Base-by-base conservation (phyloP, 768 basidiomycete species). In the Fomitopsis serialis region DNA sequence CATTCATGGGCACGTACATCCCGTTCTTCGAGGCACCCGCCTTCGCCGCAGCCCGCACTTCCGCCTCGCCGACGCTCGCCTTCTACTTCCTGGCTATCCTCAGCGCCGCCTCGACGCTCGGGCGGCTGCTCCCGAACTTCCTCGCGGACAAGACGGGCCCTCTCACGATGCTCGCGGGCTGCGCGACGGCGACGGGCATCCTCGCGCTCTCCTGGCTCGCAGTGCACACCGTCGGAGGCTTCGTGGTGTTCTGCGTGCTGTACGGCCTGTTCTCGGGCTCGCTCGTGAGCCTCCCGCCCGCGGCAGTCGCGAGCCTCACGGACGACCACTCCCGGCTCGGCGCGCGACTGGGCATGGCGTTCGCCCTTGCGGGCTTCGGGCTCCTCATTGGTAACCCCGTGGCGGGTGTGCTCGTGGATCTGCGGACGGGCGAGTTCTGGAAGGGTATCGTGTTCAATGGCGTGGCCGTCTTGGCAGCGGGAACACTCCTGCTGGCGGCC, bases 111-210 rank as follows among this genome's bases (percentile, higher is more conserved):
- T 78, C 78, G 23, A 64, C 81, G n/a, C 69, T 81, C 55, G 84
- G 84, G n/a, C 74, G 84, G 40, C 77, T 76, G 7, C 54, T 85
- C 2, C 82, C 83, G 0, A 81, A 81, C 63, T 69, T 79, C 54
- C 56, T 79, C 44, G 79, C 78, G 17, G 79, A 81, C 59, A 58
- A 61, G 17, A 72, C 70, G 57, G 80, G 81, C 0, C 74, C 76
- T 17, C 62, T 81, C 48, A 81, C 79, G 58, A 69, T 63, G 54
- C 52, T 74, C 46, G 52, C 73, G 12, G 67, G 70, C 0, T 62
- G 62, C 37, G 70, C 70, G 19, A 52, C 72, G 4, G 48, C 68
- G 36, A 63, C 71, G 42, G 73, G 69, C 22, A 62, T 66, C 15
- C 68, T 73, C 54, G 70, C 78, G 37, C 78, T 74, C 45, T 62